Conservation (phyloP, 305 asterid genomes). For the Fraxinus ornus region DNA sequence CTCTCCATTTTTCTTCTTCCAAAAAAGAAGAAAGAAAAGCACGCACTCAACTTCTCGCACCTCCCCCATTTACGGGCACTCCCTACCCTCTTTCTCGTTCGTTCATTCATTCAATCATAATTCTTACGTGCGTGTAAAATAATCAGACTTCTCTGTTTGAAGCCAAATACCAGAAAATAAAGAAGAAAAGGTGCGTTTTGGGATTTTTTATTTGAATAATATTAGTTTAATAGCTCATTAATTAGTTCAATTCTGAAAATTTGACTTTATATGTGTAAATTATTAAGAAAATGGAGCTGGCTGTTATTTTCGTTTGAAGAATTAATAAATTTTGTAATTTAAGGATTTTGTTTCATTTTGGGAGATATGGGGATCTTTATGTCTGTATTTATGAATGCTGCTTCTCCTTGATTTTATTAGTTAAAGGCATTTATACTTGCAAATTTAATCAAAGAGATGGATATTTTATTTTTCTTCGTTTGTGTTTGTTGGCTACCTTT, state of each 20-base stretch:
- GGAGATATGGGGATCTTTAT: not conserved
- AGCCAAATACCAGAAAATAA: constrained; percentile 7
- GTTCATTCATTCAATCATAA: constrained; percentile 9
- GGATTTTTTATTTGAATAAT: not conserved
- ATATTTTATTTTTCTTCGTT: not conserved
- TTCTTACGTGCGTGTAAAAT: not conserved
- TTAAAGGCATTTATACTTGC: not conserved
- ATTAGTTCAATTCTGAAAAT: constrained; percentile 10
- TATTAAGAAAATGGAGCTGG: not conserved
- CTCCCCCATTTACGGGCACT: constrained; percentile 41
- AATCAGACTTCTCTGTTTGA: constrained; percentile 12
- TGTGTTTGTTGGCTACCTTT: not conserved
- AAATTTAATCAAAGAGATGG: not conserved
- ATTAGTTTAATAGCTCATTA: constrained; percentile 1
- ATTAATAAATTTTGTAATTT: not conserved
- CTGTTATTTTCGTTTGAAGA: not conserved
- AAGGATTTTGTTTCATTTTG: not conserved
- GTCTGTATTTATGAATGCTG: not conserved
- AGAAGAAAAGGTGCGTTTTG: constrained; percentile 21
- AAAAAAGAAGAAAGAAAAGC: constrained; percentile 3
- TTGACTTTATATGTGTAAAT: constrained; percentile 22
- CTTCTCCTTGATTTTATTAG: not conserved
- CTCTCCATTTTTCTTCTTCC: not conserved
- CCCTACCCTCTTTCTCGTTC: constrained; percentile 24
- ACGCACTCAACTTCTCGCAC: constrained; percentile 34